Percentiles rank a stretch among this genome's conserved stretches.
phyloP scores from a whole-genome alignment of 768 basidiomycete species.

The Pleurotus cornucopiae region DNA sequence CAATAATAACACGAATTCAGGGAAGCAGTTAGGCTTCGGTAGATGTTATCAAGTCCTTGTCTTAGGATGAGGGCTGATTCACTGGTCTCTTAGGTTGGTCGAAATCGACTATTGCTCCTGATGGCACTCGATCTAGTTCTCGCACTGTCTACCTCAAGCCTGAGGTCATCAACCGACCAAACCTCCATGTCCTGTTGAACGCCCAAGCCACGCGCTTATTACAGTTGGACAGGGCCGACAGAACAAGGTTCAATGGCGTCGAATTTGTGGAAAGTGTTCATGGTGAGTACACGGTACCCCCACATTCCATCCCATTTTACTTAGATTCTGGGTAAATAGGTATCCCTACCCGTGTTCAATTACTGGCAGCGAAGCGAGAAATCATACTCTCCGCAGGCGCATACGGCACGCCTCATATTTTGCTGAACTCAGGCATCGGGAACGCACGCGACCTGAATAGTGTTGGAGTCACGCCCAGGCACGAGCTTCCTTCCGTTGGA shows the following conservation, averaged over 20 bases:
- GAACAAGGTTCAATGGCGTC: not conserved
- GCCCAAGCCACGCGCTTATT: conserved; percentile 24
- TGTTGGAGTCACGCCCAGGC: conserved; percentile 26
- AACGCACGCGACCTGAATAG: conserved; percentile 12
- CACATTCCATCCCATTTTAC: not conserved
- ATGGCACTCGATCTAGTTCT: conserved; percentile 24
- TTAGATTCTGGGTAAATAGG: not conserved
- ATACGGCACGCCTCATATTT: conserved; percentile 25
- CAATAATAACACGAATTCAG: conserved; percentile 29
- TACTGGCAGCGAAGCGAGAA: conserved; percentile 24
- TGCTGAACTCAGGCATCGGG: conserved; percentile 32
- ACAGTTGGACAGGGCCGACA: not conserved
- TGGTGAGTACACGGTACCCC: not conserved
- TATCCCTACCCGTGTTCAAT: not conserved
- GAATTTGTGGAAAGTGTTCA: not conserved
- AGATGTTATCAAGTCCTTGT: not conserved
- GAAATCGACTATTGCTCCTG: conserved; percentile 23
- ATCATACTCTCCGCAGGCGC: conserved; percentile 32
- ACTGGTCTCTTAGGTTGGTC: conserved; percentile 18
- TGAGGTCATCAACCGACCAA: conserved; percentile 19
- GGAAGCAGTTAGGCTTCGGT: conserved; percentile 25
- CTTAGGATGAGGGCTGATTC: not conserved
- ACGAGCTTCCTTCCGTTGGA: conserved; percentile 32
- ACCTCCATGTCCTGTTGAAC: conserved; percentile 27
- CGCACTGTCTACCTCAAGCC: conserved; percentile 26